A percentile compares a stretch with the other conserved stretches of the same genome.
Conservation (phyloP, 2,329 filamentous ascomycete genomes). For the Didymella lethalis region DNA sequence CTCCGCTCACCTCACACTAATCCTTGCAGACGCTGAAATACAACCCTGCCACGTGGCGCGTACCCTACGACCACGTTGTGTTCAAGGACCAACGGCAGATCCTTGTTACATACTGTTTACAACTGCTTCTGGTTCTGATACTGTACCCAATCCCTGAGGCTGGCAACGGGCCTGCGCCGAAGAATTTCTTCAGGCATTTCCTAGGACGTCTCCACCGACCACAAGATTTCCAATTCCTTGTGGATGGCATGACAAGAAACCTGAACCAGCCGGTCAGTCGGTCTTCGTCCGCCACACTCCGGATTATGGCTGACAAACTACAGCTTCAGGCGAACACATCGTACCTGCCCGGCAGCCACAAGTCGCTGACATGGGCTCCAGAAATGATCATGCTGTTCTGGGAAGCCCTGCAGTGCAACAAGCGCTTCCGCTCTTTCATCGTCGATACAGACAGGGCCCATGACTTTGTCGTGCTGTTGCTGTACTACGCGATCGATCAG, state of each 20-base stretch:
- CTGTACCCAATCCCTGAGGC: conserved; percentile 88
- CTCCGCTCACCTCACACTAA: conserved; percentile 25
- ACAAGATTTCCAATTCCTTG: conserved; percentile 96
- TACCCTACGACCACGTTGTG: conserved; percentile 91
- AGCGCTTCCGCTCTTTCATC: conserved; percentile 93
- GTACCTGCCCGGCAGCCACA: conserved; percentile 85
- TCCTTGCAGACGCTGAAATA: conserved; percentile 83
- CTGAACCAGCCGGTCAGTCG: conserved; percentile 77
- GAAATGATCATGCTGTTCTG: conserved; percentile 98
- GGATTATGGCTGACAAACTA: conserved; percentile 30
- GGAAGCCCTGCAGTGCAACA: conserved; percentile 97
- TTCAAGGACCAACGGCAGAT: conserved; percentile 91
- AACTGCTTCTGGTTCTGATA: conserved; percentile 84
- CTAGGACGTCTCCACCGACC: conserved; percentile 88
- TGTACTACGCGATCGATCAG: conserved; percentile 93
- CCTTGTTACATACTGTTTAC: conserved; percentile 88
- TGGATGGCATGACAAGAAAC: conserved; percentile 91
- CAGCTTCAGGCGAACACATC: conserved; percentile 84
- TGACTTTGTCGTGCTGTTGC: conserved; percentile 87
- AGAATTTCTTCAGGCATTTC: conserved; percentile 95
- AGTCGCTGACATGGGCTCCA: conserved; percentile 83
- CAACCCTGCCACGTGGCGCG: conserved; percentile 90
- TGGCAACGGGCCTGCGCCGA: conserved; percentile 69
- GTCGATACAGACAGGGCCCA: conserved; percentile 93
- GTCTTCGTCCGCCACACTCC: no score